Evolutionary conservation across 2,329 filamentous ascomycete genomes (phyloP).

Genomic region (Nemania sp.): DNA sequence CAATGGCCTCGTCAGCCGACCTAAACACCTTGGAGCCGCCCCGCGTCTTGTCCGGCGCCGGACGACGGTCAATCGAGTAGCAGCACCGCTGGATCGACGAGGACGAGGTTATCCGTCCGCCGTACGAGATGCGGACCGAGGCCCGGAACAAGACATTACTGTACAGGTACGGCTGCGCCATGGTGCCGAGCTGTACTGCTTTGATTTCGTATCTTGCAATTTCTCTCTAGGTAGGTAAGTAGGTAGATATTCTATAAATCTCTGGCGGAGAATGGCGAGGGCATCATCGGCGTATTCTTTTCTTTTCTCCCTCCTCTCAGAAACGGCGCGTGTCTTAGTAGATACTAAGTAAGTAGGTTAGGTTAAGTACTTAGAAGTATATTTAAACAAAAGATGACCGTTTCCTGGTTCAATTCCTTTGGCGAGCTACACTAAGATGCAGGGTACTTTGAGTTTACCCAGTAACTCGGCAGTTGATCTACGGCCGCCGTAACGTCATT

Average conservation of each 20-base stretch:
- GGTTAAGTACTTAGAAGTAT: too few relatives aligned
- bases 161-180: slow-evolving; percentile 34
- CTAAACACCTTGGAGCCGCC: slow-evolving; percentile 53
- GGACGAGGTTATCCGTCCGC: slow-evolving; percentile 21
- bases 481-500: slow-evolving; percentile 25
- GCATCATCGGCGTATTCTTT: neutral
- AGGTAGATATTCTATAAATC: neutral
- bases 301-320: too few relatives aligned
- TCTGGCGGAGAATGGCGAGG: neutral
- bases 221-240: too few relatives aligned
- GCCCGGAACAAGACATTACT: slow-evolving; percentile 30
- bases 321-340: too few relatives aligned
- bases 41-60: slow-evolving; percentile 28
- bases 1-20: slow-evolving; percentile 69
- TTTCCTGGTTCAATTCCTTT: too few relatives aligned
- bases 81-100: slow-evolving; percentile 21
- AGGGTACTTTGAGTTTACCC: neutral
- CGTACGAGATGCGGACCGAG: slow-evolving; percentile 35
- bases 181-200: slow-evolving; percentile 18
- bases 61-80: slow-evolving; percentile 20
- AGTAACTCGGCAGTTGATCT: slow-evolving; percentile 32
- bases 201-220: too few relatives aligned
- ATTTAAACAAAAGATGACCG: too few relatives aligned
- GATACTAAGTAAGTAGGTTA: too few relatives aligned
- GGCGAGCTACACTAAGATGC: too few relatives aligned